Evolutionary conservation across 805 yeast genomes (phyloP), one percentile per base, ranked within the genome.

Genomic region (Saccharomyces kudriavzevii): DNA sequence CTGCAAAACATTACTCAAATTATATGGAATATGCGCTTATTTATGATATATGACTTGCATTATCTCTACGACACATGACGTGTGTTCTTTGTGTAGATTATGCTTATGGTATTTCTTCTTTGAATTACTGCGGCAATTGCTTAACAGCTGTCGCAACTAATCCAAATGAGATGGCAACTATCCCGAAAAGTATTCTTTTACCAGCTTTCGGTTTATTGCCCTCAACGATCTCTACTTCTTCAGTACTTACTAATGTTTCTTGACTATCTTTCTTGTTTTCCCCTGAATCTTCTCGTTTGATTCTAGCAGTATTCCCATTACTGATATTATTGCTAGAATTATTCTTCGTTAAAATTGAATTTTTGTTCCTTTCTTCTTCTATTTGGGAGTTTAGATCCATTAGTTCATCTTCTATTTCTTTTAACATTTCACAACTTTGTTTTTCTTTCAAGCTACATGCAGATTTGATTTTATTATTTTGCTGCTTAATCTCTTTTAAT

Each of bases 321-420:
- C 11, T 35, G 9, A 35, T 17, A 35, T 17, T 17, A 35, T 17
- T 17, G 24, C 17, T 35, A 0, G 24, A 17, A 49, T 49, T 47
- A 31, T 49, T 55, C 51, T 60, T 56, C 8, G 54, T 50, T 13
- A 62, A 52, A 49, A 60, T 61, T 20, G 62, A 52, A 49, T 67
- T 66, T 51, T 67, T 67, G 45, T 63, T 65, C 31, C 59, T 66
- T 49, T 69, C 72, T 1, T 68, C 72, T 50, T 70, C 72, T 28
- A 68, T 51, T 48, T 67, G 60, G 2, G 71, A 66, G 29, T 64
- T 65, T 8, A 69, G 51, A 54, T 67, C 71, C 29, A 67, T 71
- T 9, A 69, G 52, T 51, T 67, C 62, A 51, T 59, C 61, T 48
- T 60, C 60, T 30, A 69, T 55, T 13, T 52, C 54, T 30, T 58